Base-by-base conservation (phyloP, 768 basidiomycete genomes). In the Coprinopsis cinerea region DNA sequence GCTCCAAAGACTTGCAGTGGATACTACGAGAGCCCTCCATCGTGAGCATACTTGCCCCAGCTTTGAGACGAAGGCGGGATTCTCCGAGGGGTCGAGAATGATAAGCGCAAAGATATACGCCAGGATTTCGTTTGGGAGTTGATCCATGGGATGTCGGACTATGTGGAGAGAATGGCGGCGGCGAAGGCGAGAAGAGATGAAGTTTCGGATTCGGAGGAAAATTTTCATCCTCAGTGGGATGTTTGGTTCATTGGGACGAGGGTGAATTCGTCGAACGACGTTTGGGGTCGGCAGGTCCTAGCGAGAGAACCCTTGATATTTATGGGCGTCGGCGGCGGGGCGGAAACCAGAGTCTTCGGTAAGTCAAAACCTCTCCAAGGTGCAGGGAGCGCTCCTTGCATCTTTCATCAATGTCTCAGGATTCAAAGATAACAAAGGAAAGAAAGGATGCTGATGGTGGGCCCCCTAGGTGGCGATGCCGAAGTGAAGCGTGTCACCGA, bases 11-110 rank as follows among this genome's bases (percentile, higher is more conserved):
- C 53, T 58, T 30, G 72, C 65, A 10, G 67, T 75, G 7, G 68
- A 61, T 6, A 80, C 61, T 2, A 76, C 69, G 15, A 78, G 57
- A n/a, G 66, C 54, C 48, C 79, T 66, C 79, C 80, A 82, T 47
- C 67, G 69, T 26, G 58, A 61, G 34, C 74, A 82, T 14, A 80
- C 75, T 41, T 78, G 75, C 4, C 75, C 74, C 26, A 81, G 56
- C 2, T 56, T 55, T 5, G 65, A 46, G 22, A 59, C 45, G 14
- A 51, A 53, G 2, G 54, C 3, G 9, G 55, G 56, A 24, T 53
- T 37, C 13, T 52, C 47, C 24, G 53, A 49, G 0, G 53, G 35
- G 20, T 61, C 57, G 11, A 53, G 30, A 13, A 57, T 49, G 25
- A 63, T 56, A 7, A 67, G 43, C 39, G 49, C 47, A 47, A 77